These are phyloP conservation scores for Linum usitatissimum DNA, from an alignment of 345 rosid genomes.

Conservation along the genomic window DNA sequence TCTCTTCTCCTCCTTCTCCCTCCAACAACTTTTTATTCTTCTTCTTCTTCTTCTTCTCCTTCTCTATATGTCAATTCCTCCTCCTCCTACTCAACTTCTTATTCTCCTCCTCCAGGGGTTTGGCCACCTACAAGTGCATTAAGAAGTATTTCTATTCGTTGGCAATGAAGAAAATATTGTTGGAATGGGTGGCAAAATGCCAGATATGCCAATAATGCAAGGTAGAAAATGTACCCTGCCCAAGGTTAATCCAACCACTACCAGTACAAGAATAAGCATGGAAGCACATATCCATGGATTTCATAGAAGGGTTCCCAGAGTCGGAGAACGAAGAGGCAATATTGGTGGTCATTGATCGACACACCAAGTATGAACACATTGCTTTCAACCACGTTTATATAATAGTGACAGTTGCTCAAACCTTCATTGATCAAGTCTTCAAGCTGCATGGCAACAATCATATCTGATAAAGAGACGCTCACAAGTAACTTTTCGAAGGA, in stretches of 20 bases:
- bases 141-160: too few species aligned
- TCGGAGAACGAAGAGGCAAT: neutral
- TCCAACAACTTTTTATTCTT: too few species aligned
- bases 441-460: neutral
- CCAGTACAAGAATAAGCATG: neutral
- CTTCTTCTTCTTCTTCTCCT: too few species aligned
- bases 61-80: too few species aligned
- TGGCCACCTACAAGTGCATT: too few species aligned
- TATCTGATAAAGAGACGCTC: neutral
- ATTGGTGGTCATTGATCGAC: neutral
- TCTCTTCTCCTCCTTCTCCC: too few species aligned
- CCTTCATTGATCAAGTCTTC: neutral
- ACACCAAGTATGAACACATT: neutral
- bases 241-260: constrained; percentile 2
- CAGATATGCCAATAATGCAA: too few species aligned
- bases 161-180: too few species aligned
- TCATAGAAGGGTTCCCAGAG: neutral
- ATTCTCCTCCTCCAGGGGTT: too few species aligned
- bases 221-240: neutral
- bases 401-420: neutral
- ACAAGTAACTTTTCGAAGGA: neutral
- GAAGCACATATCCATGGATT: constrained; percentile 1
- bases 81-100: too few species aligned
- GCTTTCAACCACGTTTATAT: neutral
- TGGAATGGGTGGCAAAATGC: too few species aligned